Percentiles rank a stretch among this genome's conserved stretches.
Conservation (phyloP, 169 alveolate genomes). For the Perkinsus olseni region DNA sequence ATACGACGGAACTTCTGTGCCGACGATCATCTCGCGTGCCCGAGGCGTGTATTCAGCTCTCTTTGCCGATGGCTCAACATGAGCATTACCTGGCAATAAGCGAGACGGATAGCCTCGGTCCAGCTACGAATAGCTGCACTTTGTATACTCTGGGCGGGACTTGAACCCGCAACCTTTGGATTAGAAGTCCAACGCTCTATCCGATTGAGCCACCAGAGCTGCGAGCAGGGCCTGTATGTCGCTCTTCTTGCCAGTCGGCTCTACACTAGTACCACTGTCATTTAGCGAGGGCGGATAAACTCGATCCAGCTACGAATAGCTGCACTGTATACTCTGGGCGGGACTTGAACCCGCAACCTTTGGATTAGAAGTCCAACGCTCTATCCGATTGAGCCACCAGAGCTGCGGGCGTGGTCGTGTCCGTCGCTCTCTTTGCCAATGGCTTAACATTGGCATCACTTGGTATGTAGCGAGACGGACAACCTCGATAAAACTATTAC, state of each 20-base stretch:
- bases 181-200: neutral
- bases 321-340: neutral
- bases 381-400: neutral
- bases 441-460: too few relatives aligned
- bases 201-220: neutral
- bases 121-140: neutral
- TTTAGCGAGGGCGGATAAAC: neutral
- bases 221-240: neutral
- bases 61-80: neutral
- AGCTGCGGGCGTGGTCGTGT: too few relatives aligned
- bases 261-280: neutral
- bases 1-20: too few relatives aligned
- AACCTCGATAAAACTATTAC: neutral
- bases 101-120: neutral
- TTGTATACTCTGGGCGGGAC: neutral
- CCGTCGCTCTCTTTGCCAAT: too few relatives aligned
- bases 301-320: neutral
- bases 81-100: neutral
- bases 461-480: neutral
- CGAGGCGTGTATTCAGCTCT: too few relatives aligned
- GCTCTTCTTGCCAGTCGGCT: neutral
- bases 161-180: neutral
- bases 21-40: too few relatives aligned
- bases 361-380: neutral
- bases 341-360: neutral